Base-by-base conservation (phyloP, 164 flowering plant genomes). In the Chloranthus sessilifolius region DNA sequence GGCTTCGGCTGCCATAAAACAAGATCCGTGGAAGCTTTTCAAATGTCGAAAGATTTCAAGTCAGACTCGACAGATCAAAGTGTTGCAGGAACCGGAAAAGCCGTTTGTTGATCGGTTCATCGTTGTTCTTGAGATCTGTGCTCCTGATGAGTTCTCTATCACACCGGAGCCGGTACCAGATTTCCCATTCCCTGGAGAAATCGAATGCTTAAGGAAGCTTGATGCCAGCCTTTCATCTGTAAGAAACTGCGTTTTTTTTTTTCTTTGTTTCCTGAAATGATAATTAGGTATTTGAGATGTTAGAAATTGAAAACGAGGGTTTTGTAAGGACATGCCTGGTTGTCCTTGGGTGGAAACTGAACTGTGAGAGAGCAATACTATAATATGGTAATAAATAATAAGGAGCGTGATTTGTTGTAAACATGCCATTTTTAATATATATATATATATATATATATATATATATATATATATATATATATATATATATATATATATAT, bases 61-160 rank as follows among this genome's bases (percentile, higher is more conserved):
- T 21, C 58, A 34, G 44, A n/a, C n/a, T n/a, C n/a, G n/a, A n/a
- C n/a, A n/a, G n/a, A n/a, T n/a, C n/a, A 44, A 12, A 12, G 8
- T 33, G 34, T 3, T 15, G 17, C 46, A 47, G 6, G 28, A 41
- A 34, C 17, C 27, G 27, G 46, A 45, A 16, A 37, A 23, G 5
- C 43, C 5, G 20, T 9, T 20, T 2, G 3, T 20, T 24, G 42
- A 24, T n/a, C 22, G 56, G 46, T 88, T 88, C 63, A 60, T 64
- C 20, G 85, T 59, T 38, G 58, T 70, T 57, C 79, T 92, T n/a
- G 94, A 92, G 52, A 81, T 88, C 2, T 86, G 85, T 65, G 75
- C 88, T 5, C 90, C 94, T 0, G 95, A 86, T 52, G 81, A 95
- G 2, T 92, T 92, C 61, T 68, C 78, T 0, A 55, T 77, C 48